Evolutionary conservation across 2,329 filamentous ascomycete genomes (phyloP), one percentile per base, ranked within the genome.

Genomic region (Emericellopsis cladophorae): DNA sequence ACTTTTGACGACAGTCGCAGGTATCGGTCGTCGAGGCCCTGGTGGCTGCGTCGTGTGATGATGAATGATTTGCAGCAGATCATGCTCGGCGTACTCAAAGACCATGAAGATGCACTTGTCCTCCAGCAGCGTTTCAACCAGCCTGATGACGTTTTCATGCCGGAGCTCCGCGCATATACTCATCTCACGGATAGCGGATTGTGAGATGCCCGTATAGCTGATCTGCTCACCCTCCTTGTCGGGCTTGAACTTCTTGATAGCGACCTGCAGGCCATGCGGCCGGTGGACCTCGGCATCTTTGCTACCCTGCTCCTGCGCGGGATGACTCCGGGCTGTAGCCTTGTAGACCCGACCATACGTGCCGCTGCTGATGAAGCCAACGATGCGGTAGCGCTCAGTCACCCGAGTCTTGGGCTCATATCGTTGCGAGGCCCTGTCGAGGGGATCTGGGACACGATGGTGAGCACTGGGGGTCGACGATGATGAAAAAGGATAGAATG

Each of bases 71-170:
- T 98, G 92, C 5, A 98, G 70, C 31, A 98, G 67, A 60, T 98
- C 92, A 60, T 98, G 92, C 62, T 98, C 92, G 49, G 92, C 92
- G 59, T 95, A 98, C 60, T 96, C 92, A 52, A 98, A 96, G 2
- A 98, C 89, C 84, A 98, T 98, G 64, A 89, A 98, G 58, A 98
- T 96, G 65, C 89, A 95, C 66, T 96, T 96, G 61, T 95, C 89
- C 64, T 98, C 90, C 4, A 98, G 72, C 53, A 98, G 95, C 53
- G 95, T 96, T 62, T 98, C 92, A 46, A 90, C 79, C 1, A 95
- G 76, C 44, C 83, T 79, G 49, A 98, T 90, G 29, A 98, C 81
- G 57, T 96, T 96, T 42, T 77, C 69, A 59, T 98, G 88, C 44
- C 75, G 79, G 22, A 98, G 72, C 57, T 98, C 92, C 31, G 86